A percentile compares a stretch with the other conserved stretches of the same genome.
phyloP scores from a whole-genome alignment of 2,329 filamentous ascomycete species.

The Xylaria sp. region DNA sequence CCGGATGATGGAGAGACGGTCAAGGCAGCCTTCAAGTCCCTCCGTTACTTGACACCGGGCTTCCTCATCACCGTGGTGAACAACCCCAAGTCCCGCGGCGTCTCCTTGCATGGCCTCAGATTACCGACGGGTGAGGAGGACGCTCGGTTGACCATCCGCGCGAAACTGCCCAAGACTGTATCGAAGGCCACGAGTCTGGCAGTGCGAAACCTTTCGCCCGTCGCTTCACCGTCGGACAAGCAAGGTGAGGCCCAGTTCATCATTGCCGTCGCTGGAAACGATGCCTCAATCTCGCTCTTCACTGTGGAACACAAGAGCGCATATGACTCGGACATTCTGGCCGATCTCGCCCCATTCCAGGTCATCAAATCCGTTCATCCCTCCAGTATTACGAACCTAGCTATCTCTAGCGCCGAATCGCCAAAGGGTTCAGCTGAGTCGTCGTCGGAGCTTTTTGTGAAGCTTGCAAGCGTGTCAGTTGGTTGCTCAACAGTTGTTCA shows the following conservation, averaged over 20 bases:
- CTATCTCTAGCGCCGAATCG: conserved; percentile 53
- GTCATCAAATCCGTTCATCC: conserved; percentile 52
- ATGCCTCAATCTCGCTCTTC: conserved; percentile 71
- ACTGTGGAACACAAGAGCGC: conserved; percentile 64
- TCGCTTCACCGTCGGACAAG: conserved; percentile 43
- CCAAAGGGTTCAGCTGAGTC: conserved; percentile 45
- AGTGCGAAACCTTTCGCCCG: conserved; percentile 60
- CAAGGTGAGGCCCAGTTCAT: conserved; percentile 68
- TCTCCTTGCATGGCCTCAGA: conserved; percentile 52
- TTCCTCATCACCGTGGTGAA: conserved; percentile 56
- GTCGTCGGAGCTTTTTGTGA: conserved; percentile 55
- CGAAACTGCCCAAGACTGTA: conserved; percentile 60
- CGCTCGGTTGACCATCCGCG: conserved; percentile 47
- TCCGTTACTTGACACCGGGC: conserved; percentile 54
- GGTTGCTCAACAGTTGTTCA: conserved; percentile 76
- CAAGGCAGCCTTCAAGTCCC: conserved; percentile 50
- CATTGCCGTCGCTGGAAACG: conserved; percentile 73
- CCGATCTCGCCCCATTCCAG: conserved; percentile 47
- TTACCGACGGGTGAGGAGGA: conserved; percentile 40
- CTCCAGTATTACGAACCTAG: conserved; percentile 53
- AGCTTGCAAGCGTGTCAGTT: conserved; percentile 76
- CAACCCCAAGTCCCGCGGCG: conserved; percentile 53
- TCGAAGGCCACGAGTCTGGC: conserved; percentile 75
- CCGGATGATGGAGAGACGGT: conserved; percentile 39
- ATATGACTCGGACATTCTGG: conserved; percentile 44